Base-by-base conservation (phyloP, 1,284 basidiomycete species). In the Hymenochaete sp. region DNA sequence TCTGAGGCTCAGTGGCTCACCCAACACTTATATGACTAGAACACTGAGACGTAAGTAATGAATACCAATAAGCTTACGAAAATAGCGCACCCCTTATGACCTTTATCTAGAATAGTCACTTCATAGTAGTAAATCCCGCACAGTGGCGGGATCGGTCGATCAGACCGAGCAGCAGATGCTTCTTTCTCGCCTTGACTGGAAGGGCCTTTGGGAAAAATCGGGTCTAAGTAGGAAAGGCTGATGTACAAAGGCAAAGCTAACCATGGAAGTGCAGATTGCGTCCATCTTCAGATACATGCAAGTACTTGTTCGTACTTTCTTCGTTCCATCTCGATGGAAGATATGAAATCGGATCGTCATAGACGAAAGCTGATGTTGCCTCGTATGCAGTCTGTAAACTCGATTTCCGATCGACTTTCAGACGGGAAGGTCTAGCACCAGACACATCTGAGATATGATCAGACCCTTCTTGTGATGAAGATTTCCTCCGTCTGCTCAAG, bases 101-200 rank as follows among this genome's bases (percentile, higher is more conserved):
- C 83, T 59, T 86, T 84, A 56, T 79, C 74, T 13, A 82, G 60
- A 35, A 96, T 79, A 55, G 85, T 77, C 2, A 89, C 78, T 67
- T 97, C 92, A 57, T 82, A 97, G 61, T 95, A 97, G 60, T 88
- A 91, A 38, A 95, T 79, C 13, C 90, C 93, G 55, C 85, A 84
- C 10, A 81, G 80, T 1, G 79, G 70, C 1, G 92, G 92, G 38
- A 93, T 82, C 2, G 82, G 74, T 51, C 76, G 66, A 39, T 76
- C 75, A 0, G 90, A 79, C 40, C 87, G 75, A 6, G 88, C 82
- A 26, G 89, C 73, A 19, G 85, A 84, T 0, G 89, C 86, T 47
- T 93, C 90, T 47, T 77, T 77, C 44, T 90, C 84, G n/a, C 72
- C 75, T 47, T 66, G 64, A 51, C 68, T 71, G 10, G 71, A 67